Base-by-base conservation (phyloP, 768 basidiomycete species). In the Omphalotus guepiniiformis region DNA sequence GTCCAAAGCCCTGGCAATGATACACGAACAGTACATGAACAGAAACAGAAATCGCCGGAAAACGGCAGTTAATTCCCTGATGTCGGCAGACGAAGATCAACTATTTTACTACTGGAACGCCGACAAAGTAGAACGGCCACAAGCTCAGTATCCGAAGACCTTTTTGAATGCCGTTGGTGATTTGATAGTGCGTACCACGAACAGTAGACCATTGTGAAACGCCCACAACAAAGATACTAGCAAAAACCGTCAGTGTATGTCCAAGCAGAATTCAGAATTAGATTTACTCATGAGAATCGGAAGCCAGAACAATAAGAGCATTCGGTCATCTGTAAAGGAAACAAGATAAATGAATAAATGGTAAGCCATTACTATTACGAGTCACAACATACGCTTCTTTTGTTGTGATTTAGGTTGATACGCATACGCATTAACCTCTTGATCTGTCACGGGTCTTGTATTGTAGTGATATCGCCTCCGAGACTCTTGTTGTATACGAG, bases 301-400 rank as follows among this genome's bases (percentile, higher is more conserved):
- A 55, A 93, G 72, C 89, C 89, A 93, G 71, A 93, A 93, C 34
- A 85, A 60, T 28, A 88, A 58, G 38, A 93, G 76, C 89, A 93
- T 93, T 34, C 81, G 82, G 61, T 93, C 89, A 65, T 85, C 88
- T 90, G 56, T 11, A 49, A 23, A 43, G 43, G 47, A 21, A 59
- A 47, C 25, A 30, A 27, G 29, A 59, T 35, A 48, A 4, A 29
- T 16, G n/a, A 46, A n/a, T n/a, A n/a, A n/a, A n/a, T n/a, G n/a
- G n/a, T n/a, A 49, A 11, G 12, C 22, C 26, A 34, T 25, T 15
- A 32, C 1, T 28, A 30, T 18, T 16, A 18, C n/a, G 22, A 32
- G 19, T 19, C 25, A 51, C 26, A 39, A 13, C 8, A 25, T 57
- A 88, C 88, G 80, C 69, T 90, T 88, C 70, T 84, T 82, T 61